Base-by-base conservation (phyloP, 2,329 filamentous ascomycete genomes). In the Paramyrothecium roridum region DNA sequence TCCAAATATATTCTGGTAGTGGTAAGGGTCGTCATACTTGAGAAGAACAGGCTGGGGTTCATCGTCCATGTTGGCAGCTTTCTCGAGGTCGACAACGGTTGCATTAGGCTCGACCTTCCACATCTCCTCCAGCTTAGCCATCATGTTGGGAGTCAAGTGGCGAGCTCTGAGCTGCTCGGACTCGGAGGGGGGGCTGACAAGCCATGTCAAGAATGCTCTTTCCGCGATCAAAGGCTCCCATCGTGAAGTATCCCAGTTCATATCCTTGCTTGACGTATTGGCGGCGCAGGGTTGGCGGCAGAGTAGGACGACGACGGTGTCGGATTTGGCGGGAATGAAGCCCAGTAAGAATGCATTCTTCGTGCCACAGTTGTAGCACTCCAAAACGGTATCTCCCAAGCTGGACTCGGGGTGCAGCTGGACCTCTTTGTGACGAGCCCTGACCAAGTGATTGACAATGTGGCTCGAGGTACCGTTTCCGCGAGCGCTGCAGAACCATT, bases 301-400 rank as follows among this genome's bases (percentile, higher is more conserved):
- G 40, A 99, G 83, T 48, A 99, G 85, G 22, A 99, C 95, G 8
- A 99, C 96, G 26, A 99, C 95, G 0, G 95, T 97, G 68, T 99
- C 96, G 12, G 95, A 98, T 71, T 99, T 99, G 55, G 95, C 95
- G 11, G 95, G 96, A 64, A 99, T 99, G 71, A 99, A 99, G 8
- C 95, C 95, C 26, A 99, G 87, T 37, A 98, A 81, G 65, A 99
- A 99, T 50, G 97, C 93, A 71, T 99, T 99, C 77, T 97, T 98
- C n/a, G 91, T 97, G 49, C 93, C 95, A 73, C 95, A 99, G 76
- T 97, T 98, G 79, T 99, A 99, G 77, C 95, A 99, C 78, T 99
- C 95, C 59, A 99, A 83, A 40, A 96, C 91, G 1, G 95, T 99
- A 70, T 99, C 96, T 60, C 95, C 95, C 12, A 99, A 86, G 8